Percentiles rank a stretch among this genome's conserved stretches.
Evolutionary conservation across 805 yeast genomes (phyloP).

Genomic region (Candida khao-thaluensis): DNA sequence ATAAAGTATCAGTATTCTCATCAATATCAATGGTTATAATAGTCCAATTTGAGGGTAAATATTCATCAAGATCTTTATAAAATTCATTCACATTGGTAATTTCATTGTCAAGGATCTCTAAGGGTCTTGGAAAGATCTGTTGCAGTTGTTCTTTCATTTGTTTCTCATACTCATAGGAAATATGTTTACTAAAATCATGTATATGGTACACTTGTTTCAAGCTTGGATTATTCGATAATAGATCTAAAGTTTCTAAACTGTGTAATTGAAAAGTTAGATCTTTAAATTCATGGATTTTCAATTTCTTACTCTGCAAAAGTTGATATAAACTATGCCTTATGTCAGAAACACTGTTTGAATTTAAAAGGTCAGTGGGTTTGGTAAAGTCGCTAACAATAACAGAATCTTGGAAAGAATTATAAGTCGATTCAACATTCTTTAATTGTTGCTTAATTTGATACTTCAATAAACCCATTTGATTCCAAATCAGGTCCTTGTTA

Average conservation of each 20-base stretch:
- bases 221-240: neutral
- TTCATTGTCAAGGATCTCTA: neutral
- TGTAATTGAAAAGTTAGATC: slow-evolving; percentile 1
- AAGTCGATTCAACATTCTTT: too few relatives aligned
- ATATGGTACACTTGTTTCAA: neutral
- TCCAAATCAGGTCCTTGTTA: too few relatives aligned
- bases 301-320: neutral
- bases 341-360: too few relatives aligned
- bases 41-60: slow-evolving; percentile 45
- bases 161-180: slow-evolving; percentile 1
- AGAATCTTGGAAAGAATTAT: too few relatives aligned
- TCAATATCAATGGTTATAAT: slow-evolving; percentile 63
- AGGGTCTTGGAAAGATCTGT: neutral
- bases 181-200: neutral
- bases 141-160: neutral
- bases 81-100: slow-evolving; percentile 7
- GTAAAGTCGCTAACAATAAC: too few relatives aligned
- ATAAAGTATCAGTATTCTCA: slow-evolving; percentile 51
- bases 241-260: neutral
- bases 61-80: slow-evolving; percentile 10
- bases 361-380: too few relatives aligned
- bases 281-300: slow-evolving; percentile 3
- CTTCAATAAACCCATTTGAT: too few relatives aligned
- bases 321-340: neutral
- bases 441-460: too few relatives aligned